These are phyloP conservation scores for Hypholoma sublateritium DNA, from an alignment of 768 basidiomycete species.

Conservation along the genomic window DNA sequence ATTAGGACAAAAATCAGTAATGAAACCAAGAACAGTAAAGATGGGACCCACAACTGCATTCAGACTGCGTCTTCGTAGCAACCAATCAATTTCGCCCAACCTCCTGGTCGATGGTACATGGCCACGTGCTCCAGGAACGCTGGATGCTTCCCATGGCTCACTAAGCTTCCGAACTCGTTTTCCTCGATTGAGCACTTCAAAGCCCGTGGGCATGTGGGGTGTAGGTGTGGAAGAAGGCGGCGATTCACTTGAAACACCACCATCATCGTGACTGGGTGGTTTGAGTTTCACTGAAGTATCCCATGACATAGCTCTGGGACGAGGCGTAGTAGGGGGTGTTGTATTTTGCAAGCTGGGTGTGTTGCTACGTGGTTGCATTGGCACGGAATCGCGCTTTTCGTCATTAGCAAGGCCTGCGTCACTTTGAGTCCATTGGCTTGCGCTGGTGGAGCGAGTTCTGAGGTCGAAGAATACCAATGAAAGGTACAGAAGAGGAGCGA, in stretches of 20 bases:
- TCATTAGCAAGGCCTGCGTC: slow-evolving; percentile 23
- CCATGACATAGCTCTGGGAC: slow-evolving; percentile 51
- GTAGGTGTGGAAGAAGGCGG: slow-evolving; percentile 30
- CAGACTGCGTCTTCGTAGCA: slow-evolving; percentile 69
- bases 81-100: slow-evolving; percentile 77
- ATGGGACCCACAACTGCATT: slow-evolving; percentile 60
- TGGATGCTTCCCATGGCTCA: slow-evolving; percentile 27
- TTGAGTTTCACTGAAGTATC: slow-evolving; percentile 40
- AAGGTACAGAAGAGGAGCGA: slow-evolving; percentile 44
- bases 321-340: slow-evolving; percentile 43
- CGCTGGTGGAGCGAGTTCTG: not conserved
- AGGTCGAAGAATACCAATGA: slow-evolving; percentile 10
- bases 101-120: slow-evolving; percentile 46
- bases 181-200: slow-evolving; percentile 55
- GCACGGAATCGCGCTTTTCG: slow-evolving; percentile 31
- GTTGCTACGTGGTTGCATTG: slow-evolving; percentile 27
- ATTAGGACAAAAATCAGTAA: not conserved
- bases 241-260: slow-evolving; percentile 46
- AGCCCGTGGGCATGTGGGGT: slow-evolving; percentile 34
- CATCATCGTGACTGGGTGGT: slow-evolving; percentile 44
- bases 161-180: slow-evolving; percentile 32
- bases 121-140: slow-evolving; percentile 13
- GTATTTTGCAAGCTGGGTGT: slow-evolving; percentile 36
- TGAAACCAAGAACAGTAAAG: slow-evolving; percentile 2
- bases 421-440: slow-evolving; percentile 9